A percentile compares a stretch with the other conserved stretches of the same genome.
Evolutionary conservation across 1,284 basidiomycete genomes (phyloP).

Genomic region (Moesziomyces parantarcticus): DNA sequence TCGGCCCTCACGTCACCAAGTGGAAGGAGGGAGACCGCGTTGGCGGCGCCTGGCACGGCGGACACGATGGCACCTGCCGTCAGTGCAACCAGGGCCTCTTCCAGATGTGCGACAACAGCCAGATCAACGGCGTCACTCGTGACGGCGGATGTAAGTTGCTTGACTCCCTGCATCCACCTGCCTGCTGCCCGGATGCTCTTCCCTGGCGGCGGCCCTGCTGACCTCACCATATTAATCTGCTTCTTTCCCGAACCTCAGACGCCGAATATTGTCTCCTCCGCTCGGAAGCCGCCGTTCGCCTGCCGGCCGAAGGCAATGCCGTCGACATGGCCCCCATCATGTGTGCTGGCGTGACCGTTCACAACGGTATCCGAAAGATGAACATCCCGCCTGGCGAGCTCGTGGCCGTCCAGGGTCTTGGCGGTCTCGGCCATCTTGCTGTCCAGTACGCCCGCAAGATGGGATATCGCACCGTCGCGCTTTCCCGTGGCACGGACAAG

Average conservation of each 20-base stretch:
- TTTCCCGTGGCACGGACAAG: slow-evolving; percentile 66
- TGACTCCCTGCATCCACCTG: slow-evolving; percentile 7
- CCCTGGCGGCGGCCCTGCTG: too few species aligned
- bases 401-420: slow-evolving; percentile 69
- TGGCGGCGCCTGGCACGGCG: slow-evolving; percentile 65
- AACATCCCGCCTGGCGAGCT: slow-evolving; percentile 62
- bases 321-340: slow-evolving; percentile 70
- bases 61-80: slow-evolving; percentile 56
- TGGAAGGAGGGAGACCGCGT: slow-evolving; percentile 61
- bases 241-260: slow-evolving; percentile 62
- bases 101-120: slow-evolving; percentile 53
- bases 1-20: slow-evolving; percentile 50
- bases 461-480: slow-evolving; percentile 67
- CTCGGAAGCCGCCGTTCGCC: slow-evolving; percentile 66
- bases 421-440: slow-evolving; percentile 69
- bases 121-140: slow-evolving; percentile 58
- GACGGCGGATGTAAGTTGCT: slow-evolving; percentile 44
- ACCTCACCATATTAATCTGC: slow-evolving; percentile 4
- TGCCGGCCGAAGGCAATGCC: slow-evolving; percentile 65
- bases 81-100: slow-evolving; percentile 62
- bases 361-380: slow-evolving; percentile 69
- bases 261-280: slow-evolving; percentile 55
- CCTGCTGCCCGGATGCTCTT: too few species aligned
- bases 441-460: slow-evolving; percentile 67
- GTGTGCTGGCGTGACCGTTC: slow-evolving; percentile 69